Evolutionary conservation across 768 basidiomycete genomes (phyloP), one percentile per base, ranked within the genome.

Genomic region (Boletus vermiculosoides): DNA sequence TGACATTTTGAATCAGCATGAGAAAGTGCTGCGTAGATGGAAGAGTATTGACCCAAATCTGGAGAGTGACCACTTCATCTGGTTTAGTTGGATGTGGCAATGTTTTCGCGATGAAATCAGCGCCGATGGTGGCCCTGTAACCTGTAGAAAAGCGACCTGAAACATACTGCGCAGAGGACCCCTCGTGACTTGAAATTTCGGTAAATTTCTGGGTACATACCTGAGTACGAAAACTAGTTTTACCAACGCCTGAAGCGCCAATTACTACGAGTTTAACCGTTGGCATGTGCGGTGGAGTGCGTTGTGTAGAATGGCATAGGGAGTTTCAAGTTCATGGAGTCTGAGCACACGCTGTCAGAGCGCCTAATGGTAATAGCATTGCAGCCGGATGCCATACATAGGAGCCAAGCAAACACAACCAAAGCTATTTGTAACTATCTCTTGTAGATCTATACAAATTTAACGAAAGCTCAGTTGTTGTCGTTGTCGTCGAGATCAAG

Each of bases 51-150:
- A 82, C 83, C 84, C 84, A 86, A 37, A 85, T 89, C 70, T 90
- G 87, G 56, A 94, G 74, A 10, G 82, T 82, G 10, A 93, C 79
- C 1, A 76, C 71, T 62, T 89, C 81, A 7, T 76, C 80, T 41
- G 79, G 75, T 16, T 77, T 74, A 5, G 64, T 78, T 42, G 85
- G 82, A 65, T 90, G 83, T 0, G 84, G 82, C 12, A 93, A 64
- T 0, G 82, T 83, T 69, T 92, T 92, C 0, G 85, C 80, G 49
- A 92, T 89, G 56, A 94, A 94, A 72, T 94, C 92, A n/a, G 88
- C 85, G 20, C 92, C 92, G 41, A 95, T 93, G 3, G 92, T 94
- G 1, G 92, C 87, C 47, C 89, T 78, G 70, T 94, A 94, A 11
- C 84, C 83, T 3, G 80, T 82, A 5, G 87, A 84, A 71, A 93